Conservation (phyloP, 2,329 filamentous ascomycete genomes). For the Fusarium siculi region DNA sequence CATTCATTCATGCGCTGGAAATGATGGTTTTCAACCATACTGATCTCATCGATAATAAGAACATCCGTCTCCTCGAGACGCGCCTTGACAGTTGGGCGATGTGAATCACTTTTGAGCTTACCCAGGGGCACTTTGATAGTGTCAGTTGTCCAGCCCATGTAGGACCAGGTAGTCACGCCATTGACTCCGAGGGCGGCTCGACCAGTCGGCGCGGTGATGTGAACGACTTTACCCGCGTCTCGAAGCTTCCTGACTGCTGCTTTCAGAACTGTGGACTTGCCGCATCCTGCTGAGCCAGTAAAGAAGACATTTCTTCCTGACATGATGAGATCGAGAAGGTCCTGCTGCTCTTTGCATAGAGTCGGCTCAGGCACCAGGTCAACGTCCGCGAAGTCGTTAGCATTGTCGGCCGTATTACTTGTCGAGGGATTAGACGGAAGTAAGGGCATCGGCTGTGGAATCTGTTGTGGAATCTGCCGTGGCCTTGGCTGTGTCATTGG, state of each 20-base stretch:
- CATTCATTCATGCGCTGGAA: conserved; percentile 37
- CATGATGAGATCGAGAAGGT: conserved; percentile 56
- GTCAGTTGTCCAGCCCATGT: conserved; percentile 63
- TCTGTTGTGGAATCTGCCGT: neutral
- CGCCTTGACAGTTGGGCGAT: conserved; percentile 28
- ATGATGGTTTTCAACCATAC: conserved; percentile 67
- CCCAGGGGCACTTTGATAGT: too few relatives aligned
- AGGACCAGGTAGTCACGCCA: conserved; percentile 67
- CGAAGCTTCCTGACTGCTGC: conserved; percentile 31
- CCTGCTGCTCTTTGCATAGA: conserved; percentile 40
- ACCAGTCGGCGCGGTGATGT: conserved; percentile 69
- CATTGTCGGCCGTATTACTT: neutral
- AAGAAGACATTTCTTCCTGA: conserved; percentile 69
- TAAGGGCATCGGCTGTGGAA: neutral
- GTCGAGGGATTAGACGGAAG: neutral
- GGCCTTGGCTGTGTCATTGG: neutral
- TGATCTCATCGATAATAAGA: conserved; percentile 73
- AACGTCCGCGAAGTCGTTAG: too few relatives aligned
- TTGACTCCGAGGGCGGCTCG: conserved; percentile 66
- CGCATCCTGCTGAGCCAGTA: conserved; percentile 68
- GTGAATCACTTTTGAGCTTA: neutral
- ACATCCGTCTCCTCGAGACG: conserved; percentile 60
- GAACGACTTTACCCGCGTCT: conserved; percentile 47
- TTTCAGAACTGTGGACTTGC: conserved; percentile 45
- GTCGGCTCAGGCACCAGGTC: neutral